phyloP scores from a whole-genome alignment of 1,284 basidiomycete genomes.

The Ustilago curta region DNA sequence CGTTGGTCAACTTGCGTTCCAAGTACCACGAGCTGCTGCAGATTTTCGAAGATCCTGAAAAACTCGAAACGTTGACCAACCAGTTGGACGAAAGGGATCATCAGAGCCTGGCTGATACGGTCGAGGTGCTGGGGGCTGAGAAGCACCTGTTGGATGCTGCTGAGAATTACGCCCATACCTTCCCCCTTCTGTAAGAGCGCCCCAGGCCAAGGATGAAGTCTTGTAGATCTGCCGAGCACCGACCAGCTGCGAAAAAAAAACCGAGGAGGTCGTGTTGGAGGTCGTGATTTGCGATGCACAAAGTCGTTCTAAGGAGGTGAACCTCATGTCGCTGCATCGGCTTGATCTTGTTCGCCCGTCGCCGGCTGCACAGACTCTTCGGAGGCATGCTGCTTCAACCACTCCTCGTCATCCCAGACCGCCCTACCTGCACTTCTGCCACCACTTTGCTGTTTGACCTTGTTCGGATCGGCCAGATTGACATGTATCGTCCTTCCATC shows the following conservation, averaged over 20 bases:
- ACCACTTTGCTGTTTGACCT: slow-evolving; percentile 8
- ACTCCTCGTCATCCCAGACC: slow-evolving; percentile 50
- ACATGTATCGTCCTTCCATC: slow-evolving; percentile 33
- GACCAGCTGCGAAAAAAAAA: too few relatives aligned
- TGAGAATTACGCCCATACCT: neutral
- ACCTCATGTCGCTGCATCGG: neutral
- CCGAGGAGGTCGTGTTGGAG: too few relatives aligned
- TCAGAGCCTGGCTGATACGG: neutral
- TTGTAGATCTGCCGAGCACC: too few relatives aligned
- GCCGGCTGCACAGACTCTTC: slow-evolving; percentile 1
- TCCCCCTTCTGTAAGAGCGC: slow-evolving; percentile 2
- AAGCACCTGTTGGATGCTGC: slow-evolving; percentile 2
- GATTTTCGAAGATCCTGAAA: neutral
- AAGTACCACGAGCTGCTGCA: neutral
- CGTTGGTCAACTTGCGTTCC: neutral
- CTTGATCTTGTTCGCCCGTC: neutral
- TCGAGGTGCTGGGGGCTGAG: slow-evolving; percentile 6
- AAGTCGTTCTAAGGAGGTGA: too few relatives aligned
- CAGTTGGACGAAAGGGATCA: slow-evolving; percentile 2
- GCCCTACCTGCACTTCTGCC: slow-evolving; percentile 3
- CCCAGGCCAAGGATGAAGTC: neutral
- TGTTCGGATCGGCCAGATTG: slow-evolving; percentile 40
- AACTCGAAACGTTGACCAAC: slow-evolving; percentile 2
- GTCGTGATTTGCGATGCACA: too few relatives aligned
- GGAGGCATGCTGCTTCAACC: slow-evolving; percentile 34